Percentiles rank a stretch among this genome's conserved stretches.
These are phyloP conservation scores for Casuarina equisetifolia DNA, from an alignment of 306 rosid genomes.

Conservation along the genomic window DNA sequence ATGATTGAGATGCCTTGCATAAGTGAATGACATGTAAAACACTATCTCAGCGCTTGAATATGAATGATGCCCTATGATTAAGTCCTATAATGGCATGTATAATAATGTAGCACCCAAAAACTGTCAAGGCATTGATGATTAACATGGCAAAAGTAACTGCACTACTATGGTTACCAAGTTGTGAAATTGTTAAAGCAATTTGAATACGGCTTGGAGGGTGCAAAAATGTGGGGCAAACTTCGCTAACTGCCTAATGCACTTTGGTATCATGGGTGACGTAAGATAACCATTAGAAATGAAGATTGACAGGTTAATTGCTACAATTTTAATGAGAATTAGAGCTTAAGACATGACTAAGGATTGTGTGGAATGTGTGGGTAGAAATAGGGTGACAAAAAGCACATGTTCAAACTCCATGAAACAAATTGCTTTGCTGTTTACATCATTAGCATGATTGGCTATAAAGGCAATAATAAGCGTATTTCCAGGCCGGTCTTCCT, in stretches of 20 bases:
- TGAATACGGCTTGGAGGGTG: not conserved
- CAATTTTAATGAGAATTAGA: not conserved
- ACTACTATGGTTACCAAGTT: not conserved
- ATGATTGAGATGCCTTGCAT: not conserved
- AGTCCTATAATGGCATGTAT: not conserved
- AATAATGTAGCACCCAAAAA: not conserved
- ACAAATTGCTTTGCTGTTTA: not conserved
- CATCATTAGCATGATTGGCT: not conserved
- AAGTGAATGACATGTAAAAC: not conserved
- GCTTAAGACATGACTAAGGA: not conserved
- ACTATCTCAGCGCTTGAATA: not conserved
- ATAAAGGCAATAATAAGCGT: not conserved
- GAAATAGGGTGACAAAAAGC: not conserved
- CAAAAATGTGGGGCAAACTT: not conserved
- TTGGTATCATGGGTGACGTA: not conserved
- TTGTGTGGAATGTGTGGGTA: not conserved
- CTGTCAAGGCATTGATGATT: not conserved
- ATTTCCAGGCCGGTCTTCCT: not conserved
- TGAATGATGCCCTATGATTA: not conserved
- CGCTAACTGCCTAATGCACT: not conserved
- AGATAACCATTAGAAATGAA: not conserved
- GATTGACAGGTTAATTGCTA: not conserved
- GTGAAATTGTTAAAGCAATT: not conserved
- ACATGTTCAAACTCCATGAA: not conserved
- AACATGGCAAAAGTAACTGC: not conserved